A percentile compares a stretch with the other conserved stretches of the same genome.
These are phyloP conservation scores for Exophiala oligosperma DNA, from an alignment of 2,329 filamentous ascomycete genomes.

Conservation along the genomic window DNA sequence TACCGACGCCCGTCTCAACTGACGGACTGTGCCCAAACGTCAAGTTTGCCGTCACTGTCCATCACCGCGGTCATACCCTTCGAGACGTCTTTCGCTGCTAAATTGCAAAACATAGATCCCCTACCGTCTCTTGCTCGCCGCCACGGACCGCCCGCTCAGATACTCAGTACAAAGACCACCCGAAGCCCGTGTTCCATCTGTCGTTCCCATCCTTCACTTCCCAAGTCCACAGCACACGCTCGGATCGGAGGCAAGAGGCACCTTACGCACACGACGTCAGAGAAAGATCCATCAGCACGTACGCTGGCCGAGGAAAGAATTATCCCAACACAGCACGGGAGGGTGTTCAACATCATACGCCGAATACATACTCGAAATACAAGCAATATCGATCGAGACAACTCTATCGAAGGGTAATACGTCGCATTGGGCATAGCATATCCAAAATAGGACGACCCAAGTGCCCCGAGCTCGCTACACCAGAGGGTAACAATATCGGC, in stretches of 20 bases:
- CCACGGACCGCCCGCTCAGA: slow-evolving; percentile 24
- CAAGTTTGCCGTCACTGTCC: slow-evolving; percentile 14
- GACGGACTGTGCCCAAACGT: slow-evolving; percentile 16
- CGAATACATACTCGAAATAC: neutral
- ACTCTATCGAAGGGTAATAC: neutral
- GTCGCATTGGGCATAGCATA: neutral
- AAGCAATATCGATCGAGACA: neutral
- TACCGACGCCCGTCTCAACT: slow-evolving; percentile 11
- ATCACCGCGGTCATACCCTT: slow-evolving; percentile 18
- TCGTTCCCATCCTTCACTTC: slow-evolving; percentile 15
- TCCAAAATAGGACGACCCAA: neutral
- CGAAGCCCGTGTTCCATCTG: slow-evolving; percentile 17
- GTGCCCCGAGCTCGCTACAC: neutral
- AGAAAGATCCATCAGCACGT: neutral
- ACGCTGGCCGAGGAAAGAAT: neutral
- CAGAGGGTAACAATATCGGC: neutral
- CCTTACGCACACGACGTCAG: slow-evolving; percentile 3
- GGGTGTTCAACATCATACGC: neutral
- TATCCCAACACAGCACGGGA: neutral
- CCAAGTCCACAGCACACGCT: slow-evolving; percentile 12
- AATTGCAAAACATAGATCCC: slow-evolving; percentile 18
- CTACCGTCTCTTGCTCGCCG: slow-evolving; percentile 6
- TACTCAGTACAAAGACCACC: slow-evolving; percentile 24
- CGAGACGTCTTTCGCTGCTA: slow-evolving; percentile 16
- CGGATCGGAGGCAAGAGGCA: slow-evolving; percentile 16